Base-by-base conservation (phyloP, 257 asterid genomes). In the Scutellaria galericulata region DNA sequence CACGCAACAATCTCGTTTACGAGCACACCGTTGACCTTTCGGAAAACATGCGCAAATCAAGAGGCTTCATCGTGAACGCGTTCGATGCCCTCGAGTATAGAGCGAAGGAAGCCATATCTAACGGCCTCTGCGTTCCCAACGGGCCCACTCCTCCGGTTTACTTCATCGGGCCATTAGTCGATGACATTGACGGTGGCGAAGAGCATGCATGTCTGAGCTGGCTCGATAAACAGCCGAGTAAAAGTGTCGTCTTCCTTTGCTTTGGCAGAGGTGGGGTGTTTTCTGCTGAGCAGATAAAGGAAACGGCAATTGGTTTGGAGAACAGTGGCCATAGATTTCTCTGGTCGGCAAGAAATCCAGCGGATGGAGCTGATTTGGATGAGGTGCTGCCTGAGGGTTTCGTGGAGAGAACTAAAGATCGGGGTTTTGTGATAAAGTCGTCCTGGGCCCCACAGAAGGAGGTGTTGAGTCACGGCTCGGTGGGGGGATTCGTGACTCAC, bases 401-500 rank as follows among this genome's bases (percentile, higher is more conserved):
- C 5, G 37, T 31, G 37, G 37, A 31, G 37, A 31, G 37, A 31
- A 2, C 86, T 1, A 67, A 62, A 24, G 83, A 77, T 2, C 66
- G 73, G 59, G 89, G 91, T 0, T 46, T 83, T 1, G 79, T 88
- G 10, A 53, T 86, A 20, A 78, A 79, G 66, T 66, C 84, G 14
- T 18, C 18, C 0, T 88, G 94, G 91, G 88, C 85, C 14, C 89
- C 94, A 9, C 94, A 88, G 74, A 62, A 31, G 71, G 86, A 76
- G 63, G 81, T 84, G 45, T 70, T 88, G 78, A 68, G 66, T 18
- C 94, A 86, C 69, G 76, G n/a, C 3, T 22, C 94, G 18, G 88
- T 86, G 53, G 89, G 82, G n/a, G 94, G 89, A 4, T 88, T 88
- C 73, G 88, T 86, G 67, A 88, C 88, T 5, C 94, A 88, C 59